Evolutionary conservation across 768 basidiomycete genomes (phyloP).

Genomic region (Cyathus striatus): DNA sequence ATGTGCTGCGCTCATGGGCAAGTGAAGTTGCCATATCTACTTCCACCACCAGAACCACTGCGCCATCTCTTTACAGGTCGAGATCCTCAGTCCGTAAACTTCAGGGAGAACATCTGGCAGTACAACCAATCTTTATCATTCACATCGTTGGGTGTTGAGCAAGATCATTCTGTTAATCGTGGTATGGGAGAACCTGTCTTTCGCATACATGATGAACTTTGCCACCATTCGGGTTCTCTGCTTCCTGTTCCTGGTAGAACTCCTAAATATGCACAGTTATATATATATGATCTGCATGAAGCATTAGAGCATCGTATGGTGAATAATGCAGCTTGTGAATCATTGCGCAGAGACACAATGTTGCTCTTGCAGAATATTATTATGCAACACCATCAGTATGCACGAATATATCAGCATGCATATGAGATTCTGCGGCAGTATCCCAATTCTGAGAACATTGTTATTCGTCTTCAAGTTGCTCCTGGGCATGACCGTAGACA

Average conservation of each 20-base stretch:
- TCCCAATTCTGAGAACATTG: constrained; percentile 11
- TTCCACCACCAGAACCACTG: constrained; percentile 17
- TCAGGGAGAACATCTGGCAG: constrained; percentile 30
- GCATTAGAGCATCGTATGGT: constrained; percentile 22
- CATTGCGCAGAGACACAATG: constrained; percentile 13
- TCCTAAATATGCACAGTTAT: constrained; percentile 34
- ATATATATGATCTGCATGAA: constrained; percentile 27
- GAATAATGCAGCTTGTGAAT: constrained; percentile 13
- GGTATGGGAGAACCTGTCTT: constrained; percentile 30
- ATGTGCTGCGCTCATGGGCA: constrained; percentile 30
- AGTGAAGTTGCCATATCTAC: constrained; percentile 18
- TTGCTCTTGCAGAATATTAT: constrained; percentile 17
- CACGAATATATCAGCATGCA: constrained; percentile 22
- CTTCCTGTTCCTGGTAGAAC: constrained; percentile 10
- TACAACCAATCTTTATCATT: constrained; percentile 39
- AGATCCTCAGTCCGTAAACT: constrained; percentile 8
- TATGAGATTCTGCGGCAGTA: constrained; percentile 21
- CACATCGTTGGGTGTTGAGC: constrained; percentile 24
- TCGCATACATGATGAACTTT: constrained; percentile 27
- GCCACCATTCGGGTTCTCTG: constrained; percentile 28
- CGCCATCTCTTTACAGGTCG: constrained; percentile 10
- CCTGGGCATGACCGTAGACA: constrained; percentile 20
- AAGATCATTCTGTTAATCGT: constrained; percentile 22
- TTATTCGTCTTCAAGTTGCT: constrained; percentile 11
- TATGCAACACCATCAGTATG: constrained; percentile 16